Evolutionary conservation across 345 rosid species (phyloP), one percentile per base, ranked within the genome.

Genomic region (Euphorbia pulcherrima): DNA sequence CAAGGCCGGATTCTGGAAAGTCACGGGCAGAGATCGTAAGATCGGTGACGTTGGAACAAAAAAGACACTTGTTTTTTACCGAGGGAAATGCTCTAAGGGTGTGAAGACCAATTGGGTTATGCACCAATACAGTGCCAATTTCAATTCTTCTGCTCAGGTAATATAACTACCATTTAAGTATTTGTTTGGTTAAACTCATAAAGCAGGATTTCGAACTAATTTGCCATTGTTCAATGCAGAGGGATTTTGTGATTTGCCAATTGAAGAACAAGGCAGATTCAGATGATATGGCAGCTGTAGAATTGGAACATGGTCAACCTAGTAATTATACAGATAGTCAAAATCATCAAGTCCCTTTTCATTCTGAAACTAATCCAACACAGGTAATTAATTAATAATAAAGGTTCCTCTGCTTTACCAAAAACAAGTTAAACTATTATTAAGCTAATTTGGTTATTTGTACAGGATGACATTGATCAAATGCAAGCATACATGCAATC

Each of bases 1-100:
- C 0, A 61, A 8, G 0, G 63, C 69, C 14, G 88, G 90, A 3
- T 82, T 8, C 62, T 86, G 88, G 88, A 86, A 86, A 62, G 78
- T 64, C 11, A 84, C 90, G 0, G 81, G 88, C 2, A 28, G 29
- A 8, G 69, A 79, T 14, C 67, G 75, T 30, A 0, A 0, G 0
- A 56, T 83, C 68, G 13, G 8, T 0, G 6, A 52, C 69, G 74
- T 80, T 17, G 87, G 86, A 18, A 61, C 29, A 40, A 86, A 66
- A 76, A 81, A 59, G 76, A 75, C 79, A 33, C 51, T 86, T 51
- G 70, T 77, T 64, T 86, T 82, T 69, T 48, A 80, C 17, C 18
- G 2, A 0, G 62, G 70, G 18, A 65, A 76, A 7, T 23, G 2
- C 23, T 29, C 68, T 0, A 59, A 35, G 1, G 73, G 74, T 5